A percentile compares a stretch with the other conserved stretches of the same genome.
Evolutionary conservation across 768 basidiomycete species (phyloP).

Genomic region (Neoboletus brunneissimus): DNA sequence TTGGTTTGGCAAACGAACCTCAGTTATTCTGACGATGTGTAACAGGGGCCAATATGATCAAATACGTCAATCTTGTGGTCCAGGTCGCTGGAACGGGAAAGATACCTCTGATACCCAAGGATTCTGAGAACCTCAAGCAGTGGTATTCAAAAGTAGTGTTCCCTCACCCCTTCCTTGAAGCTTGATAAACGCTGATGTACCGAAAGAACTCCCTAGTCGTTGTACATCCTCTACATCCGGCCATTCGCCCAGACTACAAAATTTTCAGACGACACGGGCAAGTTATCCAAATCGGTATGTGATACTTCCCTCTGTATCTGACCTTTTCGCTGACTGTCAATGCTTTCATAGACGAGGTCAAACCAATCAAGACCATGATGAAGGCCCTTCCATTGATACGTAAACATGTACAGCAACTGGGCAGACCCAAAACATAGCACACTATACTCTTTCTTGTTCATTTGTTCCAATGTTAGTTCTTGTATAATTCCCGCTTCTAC

Average conservation of each 20-base stretch:
- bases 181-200: conserved; percentile 6
- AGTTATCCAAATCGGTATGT: conserved; percentile 59
- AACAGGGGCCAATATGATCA: conserved; percentile 53
- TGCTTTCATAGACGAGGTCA: conserved; percentile 52
- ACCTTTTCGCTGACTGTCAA: neutral
- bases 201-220: conserved; percentile 70
- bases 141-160: conserved; percentile 71
- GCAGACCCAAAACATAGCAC: conserved; percentile 11
- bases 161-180: conserved; percentile 11
- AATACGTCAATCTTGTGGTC: conserved; percentile 64
- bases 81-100: conserved; percentile 73
- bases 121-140: conserved; percentile 50
- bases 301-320: neutral
- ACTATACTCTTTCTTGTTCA: neutral
- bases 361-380: conserved; percentile 74
- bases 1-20: neutral
- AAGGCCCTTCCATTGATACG: conserved; percentile 63
- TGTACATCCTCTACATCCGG: conserved; percentile 60
- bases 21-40: neutral
- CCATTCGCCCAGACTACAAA: conserved; percentile 39
- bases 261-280: conserved; percentile 61
- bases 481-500: conserved; percentile 7
- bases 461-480: neutral
- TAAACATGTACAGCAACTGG: conserved; percentile 45
- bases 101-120: conserved; percentile 52